These are phyloP conservation scores for Ailanthus altissimus DNA, from an alignment of 345 rosid species.

Conservation along the genomic window DNA sequence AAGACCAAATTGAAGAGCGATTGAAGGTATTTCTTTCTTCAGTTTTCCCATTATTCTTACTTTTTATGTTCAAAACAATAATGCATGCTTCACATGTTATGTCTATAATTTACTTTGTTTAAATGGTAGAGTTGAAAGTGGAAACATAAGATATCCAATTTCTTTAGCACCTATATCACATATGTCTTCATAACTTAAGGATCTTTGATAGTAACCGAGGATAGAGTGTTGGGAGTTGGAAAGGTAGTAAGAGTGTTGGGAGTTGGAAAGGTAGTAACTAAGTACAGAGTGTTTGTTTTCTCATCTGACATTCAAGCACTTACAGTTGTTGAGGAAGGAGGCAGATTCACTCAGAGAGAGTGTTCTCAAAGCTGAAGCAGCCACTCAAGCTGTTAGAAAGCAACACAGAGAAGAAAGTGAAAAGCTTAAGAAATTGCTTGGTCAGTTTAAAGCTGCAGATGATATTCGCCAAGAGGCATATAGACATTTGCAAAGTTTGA, in stretches of 20 bases:
- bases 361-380: conserved; percentile 55
- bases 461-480: conserved; percentile 71
- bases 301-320: conserved; percentile 21
- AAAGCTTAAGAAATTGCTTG: conserved; percentile 44
- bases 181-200: not conserved
- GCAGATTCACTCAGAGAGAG: conserved; percentile 56
- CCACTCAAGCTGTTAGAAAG: conserved; percentile 55
- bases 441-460: conserved; percentile 59
- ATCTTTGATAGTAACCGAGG: not conserved
- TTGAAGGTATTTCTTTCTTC: conserved; percentile 58
- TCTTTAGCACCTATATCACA: not conserved
- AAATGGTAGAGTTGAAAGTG: not conserved
- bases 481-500: conserved; percentile 51
- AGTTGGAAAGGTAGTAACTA: too few species aligned
- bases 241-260: not conserved
- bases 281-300: conserved; percentile 4
- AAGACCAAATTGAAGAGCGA: conserved; percentile 65
- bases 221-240: not conserved
- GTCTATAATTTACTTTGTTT: not conserved
- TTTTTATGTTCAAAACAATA: not conserved
- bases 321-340: conserved; percentile 73
- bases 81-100: not conserved
- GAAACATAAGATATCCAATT: not conserved
- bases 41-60: not conserved
- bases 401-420: conserved; percentile 46